These are phyloP conservation scores for Phycomyces nitens DNA, from an alignment of 192 early-diverging fungal species.

Conservation along the genomic window DNA sequence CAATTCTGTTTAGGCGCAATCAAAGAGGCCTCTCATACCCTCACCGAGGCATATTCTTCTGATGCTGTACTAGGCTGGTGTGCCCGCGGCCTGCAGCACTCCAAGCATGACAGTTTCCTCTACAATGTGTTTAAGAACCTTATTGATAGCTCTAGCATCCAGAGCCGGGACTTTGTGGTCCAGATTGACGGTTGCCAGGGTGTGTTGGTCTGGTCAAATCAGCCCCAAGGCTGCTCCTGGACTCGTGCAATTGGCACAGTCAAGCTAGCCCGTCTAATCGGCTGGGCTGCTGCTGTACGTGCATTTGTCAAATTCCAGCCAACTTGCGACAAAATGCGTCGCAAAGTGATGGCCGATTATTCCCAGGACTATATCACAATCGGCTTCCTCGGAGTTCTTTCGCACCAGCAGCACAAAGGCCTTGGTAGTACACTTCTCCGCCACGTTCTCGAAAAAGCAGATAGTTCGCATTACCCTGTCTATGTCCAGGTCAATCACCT, in stretches of 20 bases:
- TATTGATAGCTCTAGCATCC: constrained; percentile 18
- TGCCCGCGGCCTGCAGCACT: not conserved
- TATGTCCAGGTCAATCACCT: constrained; percentile 22
- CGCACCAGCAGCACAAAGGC: constrained; percentile 32
- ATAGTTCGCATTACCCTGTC: constrained; percentile 21
- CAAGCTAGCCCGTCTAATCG: constrained; percentile 7
- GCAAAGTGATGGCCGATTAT: not conserved
- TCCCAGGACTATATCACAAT: constrained; percentile 16
- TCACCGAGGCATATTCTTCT: constrained; percentile 24
- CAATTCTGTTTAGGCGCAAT: constrained; percentile 33
- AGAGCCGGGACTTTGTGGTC: constrained; percentile 31
- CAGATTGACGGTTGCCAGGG: constrained; percentile 40
- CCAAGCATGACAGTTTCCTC: constrained; percentile 9
- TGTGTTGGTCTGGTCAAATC: constrained; percentile 27
- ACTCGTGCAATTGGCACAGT: constrained; percentile 5
- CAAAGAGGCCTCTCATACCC: constrained; percentile 31
- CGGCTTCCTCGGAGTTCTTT: constrained; percentile 28
- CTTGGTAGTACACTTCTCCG: constrained; percentile 25
- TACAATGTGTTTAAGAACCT: constrained; percentile 24
- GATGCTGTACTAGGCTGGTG: constrained; percentile 20
- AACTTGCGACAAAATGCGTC: constrained; percentile 9
- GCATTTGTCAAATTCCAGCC: constrained; percentile 1
- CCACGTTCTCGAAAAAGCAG: constrained; percentile 24
- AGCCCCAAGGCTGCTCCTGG: constrained; percentile 11
- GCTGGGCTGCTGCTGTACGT: not conserved